Evolutionary conservation across 352 stramenopile species (phyloP).

Genomic region (Globisporangium uncinulatum): DNA sequence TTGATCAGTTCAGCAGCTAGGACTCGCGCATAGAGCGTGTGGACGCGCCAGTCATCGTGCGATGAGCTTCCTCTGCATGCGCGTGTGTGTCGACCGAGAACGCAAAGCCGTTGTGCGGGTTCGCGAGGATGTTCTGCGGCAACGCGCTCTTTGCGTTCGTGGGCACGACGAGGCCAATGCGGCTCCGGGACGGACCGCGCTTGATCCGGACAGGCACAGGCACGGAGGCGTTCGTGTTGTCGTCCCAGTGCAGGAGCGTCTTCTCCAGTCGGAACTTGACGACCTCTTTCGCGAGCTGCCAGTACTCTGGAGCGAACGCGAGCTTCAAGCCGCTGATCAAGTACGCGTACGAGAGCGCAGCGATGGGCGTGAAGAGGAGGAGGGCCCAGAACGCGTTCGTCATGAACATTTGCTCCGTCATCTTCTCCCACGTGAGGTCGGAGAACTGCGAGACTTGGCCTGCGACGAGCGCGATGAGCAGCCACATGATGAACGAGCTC

Average conservation of each 20-base stretch:
- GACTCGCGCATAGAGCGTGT: conserved; percentile 10
- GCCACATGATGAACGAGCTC: conserved; percentile 58
- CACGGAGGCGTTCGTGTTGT: conserved; percentile 50
- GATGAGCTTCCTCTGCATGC: conserved; percentile 38
- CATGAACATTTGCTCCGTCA: conserved; percentile 58
- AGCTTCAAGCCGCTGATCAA: conserved; percentile 48
- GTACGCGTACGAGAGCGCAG: conserved; percentile 46
- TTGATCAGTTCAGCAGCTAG: background rate
- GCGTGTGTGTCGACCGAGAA: conserved; percentile 64
- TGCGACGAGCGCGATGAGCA: conserved; percentile 52
- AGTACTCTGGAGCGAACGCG: conserved; percentile 68
- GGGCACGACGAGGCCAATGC: conserved; percentile 32
- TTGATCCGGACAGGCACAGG: conserved; percentile 29
- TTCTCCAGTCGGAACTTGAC: conserved; percentile 61
- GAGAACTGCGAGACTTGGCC: conserved; percentile 46
- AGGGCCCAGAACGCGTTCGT: conserved; percentile 56
- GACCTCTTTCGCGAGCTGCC: conserved; percentile 72
- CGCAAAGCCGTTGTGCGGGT: conserved; percentile 60
- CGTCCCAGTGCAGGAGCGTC: conserved; percentile 53
- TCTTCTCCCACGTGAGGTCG: conserved; percentile 68
- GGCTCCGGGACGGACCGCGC: conserved; percentile 12
- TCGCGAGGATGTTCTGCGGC: conserved; percentile 10
- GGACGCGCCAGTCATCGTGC: conserved; percentile 45
- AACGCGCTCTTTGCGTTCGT: conserved; percentile 17
- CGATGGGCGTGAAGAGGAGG: conserved; percentile 44